Conservation (phyloP, 345 rosid species). For the Gossypium turneri region DNA sequence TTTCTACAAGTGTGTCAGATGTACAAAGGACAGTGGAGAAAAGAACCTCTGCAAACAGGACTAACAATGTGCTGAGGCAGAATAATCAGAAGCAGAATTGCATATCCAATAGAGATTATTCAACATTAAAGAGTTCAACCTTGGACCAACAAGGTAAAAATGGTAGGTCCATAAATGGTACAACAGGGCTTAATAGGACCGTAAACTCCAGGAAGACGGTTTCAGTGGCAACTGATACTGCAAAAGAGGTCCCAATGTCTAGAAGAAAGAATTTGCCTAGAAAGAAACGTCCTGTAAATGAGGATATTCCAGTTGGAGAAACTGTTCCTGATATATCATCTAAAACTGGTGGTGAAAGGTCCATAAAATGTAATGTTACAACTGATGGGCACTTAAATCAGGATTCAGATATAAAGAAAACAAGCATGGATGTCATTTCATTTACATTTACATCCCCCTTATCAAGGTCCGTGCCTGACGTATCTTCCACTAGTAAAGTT, state of each 20-base stretch:
- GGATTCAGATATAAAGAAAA: conserved; percentile 31
- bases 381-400: conserved; percentile 31
- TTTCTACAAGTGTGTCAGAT: conserved; percentile 33
- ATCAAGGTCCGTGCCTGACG: conserved; percentile 2
- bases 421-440: conserved; percentile 70
- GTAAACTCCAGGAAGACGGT: conserved; percentile 38
- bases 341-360: conserved; percentile 33
- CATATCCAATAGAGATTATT: conserved; percentile 27
- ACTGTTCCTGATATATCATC: conserved; percentile 31
- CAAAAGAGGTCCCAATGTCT: conserved; percentile 37
- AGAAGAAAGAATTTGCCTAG: conserved; percentile 36
- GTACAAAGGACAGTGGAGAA: conserved; percentile 30
- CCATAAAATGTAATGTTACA: conserved; percentile 41
- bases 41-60: conserved; percentile 34
- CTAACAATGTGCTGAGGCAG: conserved; percentile 45
- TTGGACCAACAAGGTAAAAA: conserved; percentile 38
- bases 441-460: conserved; percentile 84
- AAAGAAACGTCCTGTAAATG: conserved; percentile 40
- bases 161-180: conserved; percentile 29
- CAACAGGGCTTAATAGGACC: conserved; percentile 32
- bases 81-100: conserved; percentile 76
- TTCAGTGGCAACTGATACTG: conserved; percentile 19
- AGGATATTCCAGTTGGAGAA: conserved; percentile 25
- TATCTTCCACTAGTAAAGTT: neutral
- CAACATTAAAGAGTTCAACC: conserved; percentile 32